Base-by-base conservation (phyloP, 1,284 basidiomycete genomes). In the Amylostereum areolatum region DNA sequence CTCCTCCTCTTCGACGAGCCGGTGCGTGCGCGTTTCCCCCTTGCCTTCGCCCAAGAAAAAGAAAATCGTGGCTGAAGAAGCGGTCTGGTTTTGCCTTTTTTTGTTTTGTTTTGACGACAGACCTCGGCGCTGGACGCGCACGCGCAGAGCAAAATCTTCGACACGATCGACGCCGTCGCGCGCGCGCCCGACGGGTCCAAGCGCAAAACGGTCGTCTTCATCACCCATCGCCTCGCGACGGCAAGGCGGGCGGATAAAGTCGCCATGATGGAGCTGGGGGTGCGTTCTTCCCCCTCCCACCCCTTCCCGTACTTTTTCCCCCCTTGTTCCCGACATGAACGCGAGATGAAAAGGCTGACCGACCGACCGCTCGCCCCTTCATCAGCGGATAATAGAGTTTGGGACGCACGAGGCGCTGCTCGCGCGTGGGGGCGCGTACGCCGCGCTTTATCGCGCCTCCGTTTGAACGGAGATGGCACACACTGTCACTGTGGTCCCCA, bases 221-320 rank as follows among this genome's bases (percentile, higher is more conserved):
- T 92, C 61, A 90, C 89, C 3, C 90, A 92, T 68, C 78, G 87
- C 53, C 77, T 92, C 53, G 82, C 84, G 27, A 87, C 85, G 40
- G 88, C 87, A 18, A 79, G 85, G 10, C 78, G 83, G 43, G 87
- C 87, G 52, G 85, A 89, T 68, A 88, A 85, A 66, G 82, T 92
- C 56, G 89, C 87, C 39, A 89, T 92, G 76, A 87, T 92, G 78
- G 85, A 90, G 56, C 75, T 80, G 58, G 89, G 89, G 62, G 87
- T 89, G 67, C 62, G 78, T 66, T 24, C 33, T 34, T 53, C 46
- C 39, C 51, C 12, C 28, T 37, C n/a, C 18, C 37, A 28, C 29
- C 31, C 28, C 37, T 36, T n/a, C 18, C 18, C 18, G 18, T 18
- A 18, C 18, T 18, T 18, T 32, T 29, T 29, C 32, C 11, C 11